Evolutionary conservation across 768 basidiomycete genomes (phyloP).

Genomic region (Scleroderma bovista): DNA sequence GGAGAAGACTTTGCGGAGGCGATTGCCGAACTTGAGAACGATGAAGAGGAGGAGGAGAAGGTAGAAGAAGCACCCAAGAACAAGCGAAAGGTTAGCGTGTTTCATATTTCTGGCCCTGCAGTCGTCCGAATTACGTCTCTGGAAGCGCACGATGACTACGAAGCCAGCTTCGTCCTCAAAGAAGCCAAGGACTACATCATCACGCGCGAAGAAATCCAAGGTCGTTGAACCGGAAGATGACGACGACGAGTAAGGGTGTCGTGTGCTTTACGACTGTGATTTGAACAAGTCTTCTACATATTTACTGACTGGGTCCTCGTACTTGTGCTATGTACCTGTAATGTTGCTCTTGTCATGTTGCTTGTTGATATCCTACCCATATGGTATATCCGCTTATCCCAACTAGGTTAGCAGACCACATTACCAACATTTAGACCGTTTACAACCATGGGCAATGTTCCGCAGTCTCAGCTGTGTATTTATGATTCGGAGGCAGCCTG

Average conservation of each 20-base stretch:
- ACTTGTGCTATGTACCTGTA: not conserved
- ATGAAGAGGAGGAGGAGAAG: slow-evolving; percentile 44
- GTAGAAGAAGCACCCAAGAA: slow-evolving; percentile 36
- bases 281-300: not conserved
- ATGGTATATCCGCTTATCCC: too few species aligned
- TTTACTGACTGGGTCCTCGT: not conserved
- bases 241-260: slow-evolving; percentile 16
- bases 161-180: slow-evolving; percentile 45
- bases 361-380: too few species aligned
- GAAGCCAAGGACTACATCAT: slow-evolving; percentile 23
- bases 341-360: too few species aligned
- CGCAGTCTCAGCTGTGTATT: too few species aligned
- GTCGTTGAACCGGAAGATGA: slow-evolving; percentile 42
- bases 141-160: slow-evolving; percentile 36
- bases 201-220: slow-evolving; percentile 38
- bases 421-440: too few species aligned
- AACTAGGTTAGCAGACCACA: too few species aligned
- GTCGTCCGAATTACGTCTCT: slow-evolving; percentile 4
- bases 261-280: not conserved
- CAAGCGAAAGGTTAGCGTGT: slow-evolving; percentile 62
- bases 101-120: not conserved
- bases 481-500: too few species aligned
- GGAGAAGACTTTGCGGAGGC: slow-evolving; percentile 46
- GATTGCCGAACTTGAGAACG: slow-evolving; percentile 38
- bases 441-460: too few species aligned